Evolutionary conservation across 1,284 basidiomycete genomes (phyloP), one percentile per base, ranked within the genome.

Genomic region (Gymnopus androsaceus): DNA sequence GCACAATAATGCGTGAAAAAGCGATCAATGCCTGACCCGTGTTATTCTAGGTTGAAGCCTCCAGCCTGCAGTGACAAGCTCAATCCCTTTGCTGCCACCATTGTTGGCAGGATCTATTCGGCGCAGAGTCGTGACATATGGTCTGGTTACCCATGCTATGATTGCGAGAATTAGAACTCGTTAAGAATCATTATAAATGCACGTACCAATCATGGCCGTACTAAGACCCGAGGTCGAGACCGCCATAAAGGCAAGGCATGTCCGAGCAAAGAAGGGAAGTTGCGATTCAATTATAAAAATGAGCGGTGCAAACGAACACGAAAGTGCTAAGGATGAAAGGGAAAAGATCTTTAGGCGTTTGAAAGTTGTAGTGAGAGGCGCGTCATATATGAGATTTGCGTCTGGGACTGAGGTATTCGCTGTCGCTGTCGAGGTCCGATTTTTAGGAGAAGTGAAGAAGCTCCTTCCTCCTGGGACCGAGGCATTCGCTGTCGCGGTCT

Each of bases 271-370:
- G 37, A 81, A 66, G 0, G 90, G 88, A 14, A 95, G 77, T 25
- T 81, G 81, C 5, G 89, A 90, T 58, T 93, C 90, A 56, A 93
- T 79, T 42, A 92, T 69, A 68, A 95, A 87, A 56, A 95, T 83
- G 70, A 94, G 82, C 1, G 92, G 92, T 0, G 88, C 79, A 63
- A 94, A 75, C 3, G 82, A 75, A 51, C 77, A 72, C n/a, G 90
- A 87, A 45, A 94, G 80, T 4, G 79, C 79, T 49, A 95, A 79
- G 1, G 92, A 93, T 40, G 84, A 83, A 2, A 95, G 72, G 8
- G 92, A 94, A 72, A 95, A 94, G 23, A 92, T 72, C 67, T 95
- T 95, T 55, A 93, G 79, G 7, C 84, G 81, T 44, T 83, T 81
- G 72, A 92, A 94, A 0, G 89, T 90, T 44, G 74, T 66, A 0